Evolutionary conservation across 345 rosid species (phyloP).

Genomic region (Heritiera littoralis): DNA sequence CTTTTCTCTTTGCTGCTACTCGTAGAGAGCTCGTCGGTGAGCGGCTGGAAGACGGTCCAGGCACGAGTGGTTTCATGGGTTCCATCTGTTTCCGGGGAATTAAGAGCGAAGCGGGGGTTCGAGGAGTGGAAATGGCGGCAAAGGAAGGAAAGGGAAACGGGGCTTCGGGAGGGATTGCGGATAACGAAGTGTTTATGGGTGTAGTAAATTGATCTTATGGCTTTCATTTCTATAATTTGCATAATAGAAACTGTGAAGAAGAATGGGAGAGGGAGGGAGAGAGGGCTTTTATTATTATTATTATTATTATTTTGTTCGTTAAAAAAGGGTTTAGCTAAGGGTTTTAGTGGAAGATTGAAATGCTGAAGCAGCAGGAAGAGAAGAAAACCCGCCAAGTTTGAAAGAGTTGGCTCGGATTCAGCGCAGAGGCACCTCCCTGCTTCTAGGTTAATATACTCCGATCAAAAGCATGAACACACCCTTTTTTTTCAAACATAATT

Average conservation of each 20-base stretch:
- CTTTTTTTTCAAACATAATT: no score
- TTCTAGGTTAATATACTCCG: no score
- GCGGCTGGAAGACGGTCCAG: conserved; percentile 40
- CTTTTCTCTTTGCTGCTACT: not conserved
- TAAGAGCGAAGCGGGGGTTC: conserved; percentile 11
- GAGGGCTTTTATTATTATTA: no score
- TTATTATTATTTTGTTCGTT: no score
- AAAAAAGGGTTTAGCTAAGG: not conserved
- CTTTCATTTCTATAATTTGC: conserved; percentile 44
- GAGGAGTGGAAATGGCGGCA: conserved; percentile 28
- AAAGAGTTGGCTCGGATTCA: no score
- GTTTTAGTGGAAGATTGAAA: no score
- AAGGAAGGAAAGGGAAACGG: not conserved
- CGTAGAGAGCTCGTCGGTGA: conserved; percentile 5
- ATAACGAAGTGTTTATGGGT: conserved; percentile 22
- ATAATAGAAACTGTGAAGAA: not conserved
- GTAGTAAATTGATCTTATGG: conserved; percentile 25
- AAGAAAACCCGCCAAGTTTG: no score
- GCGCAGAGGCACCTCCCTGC: no score
- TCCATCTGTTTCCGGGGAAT: not conserved
- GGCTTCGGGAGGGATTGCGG: conserved; percentile 9
- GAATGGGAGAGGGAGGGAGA: no score
- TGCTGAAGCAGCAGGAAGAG: no score
- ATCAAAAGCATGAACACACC: no score
- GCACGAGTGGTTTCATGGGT: conserved; percentile 15